phyloP scores from a whole-genome alignment of 1,139 yeast genomes.

The Candida freyschussii region DNA sequence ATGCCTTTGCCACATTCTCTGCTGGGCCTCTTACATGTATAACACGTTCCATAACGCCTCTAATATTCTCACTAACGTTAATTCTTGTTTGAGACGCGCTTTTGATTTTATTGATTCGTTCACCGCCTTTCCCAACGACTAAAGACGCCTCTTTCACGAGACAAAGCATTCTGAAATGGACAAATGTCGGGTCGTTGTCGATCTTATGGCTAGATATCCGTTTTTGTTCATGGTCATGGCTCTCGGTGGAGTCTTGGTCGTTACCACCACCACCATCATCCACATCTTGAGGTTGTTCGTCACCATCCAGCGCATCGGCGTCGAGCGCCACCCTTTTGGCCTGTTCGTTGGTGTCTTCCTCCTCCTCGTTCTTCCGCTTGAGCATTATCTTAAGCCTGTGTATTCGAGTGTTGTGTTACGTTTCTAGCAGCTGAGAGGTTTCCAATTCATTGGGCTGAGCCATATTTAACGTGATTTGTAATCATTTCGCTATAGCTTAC shows the following conservation, averaged over 20 bases:
- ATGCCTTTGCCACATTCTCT: conserved; percentile 78
- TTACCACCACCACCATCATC: conserved; percentile 4
- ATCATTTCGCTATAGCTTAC: too few species aligned
- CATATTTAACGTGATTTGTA: too few species aligned
- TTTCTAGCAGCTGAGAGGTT: too few species aligned
- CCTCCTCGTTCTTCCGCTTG: conserved; percentile 70
- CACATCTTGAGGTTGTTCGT: conserved; percentile 20
- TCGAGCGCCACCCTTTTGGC: conserved; percentile 69
- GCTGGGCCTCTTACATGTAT: conserved; percentile 72
- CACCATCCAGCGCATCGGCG: conserved; percentile 39
- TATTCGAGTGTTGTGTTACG: too few species aligned
- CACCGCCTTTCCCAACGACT: conserved; percentile 77
- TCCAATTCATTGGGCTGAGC: too few species aligned
- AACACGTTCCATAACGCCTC: conserved; percentile 73
- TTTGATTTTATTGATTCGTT: conserved; percentile 60
- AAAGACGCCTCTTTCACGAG: conserved; percentile 73
- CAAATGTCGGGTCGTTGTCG: conserved; percentile 35
- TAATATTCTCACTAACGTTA: conserved; percentile 72
- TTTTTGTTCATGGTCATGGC: conserved; percentile 4
- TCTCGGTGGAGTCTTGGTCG: conserved; percentile 1
- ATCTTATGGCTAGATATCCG: conserved; percentile 7
- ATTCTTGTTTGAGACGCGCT: conserved; percentile 62
- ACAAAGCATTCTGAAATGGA: conserved; percentile 69
- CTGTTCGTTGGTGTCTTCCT: conserved; percentile 26
- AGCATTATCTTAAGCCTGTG: too few species aligned